A percentile compares a stretch with the other conserved stretches of the same genome.
phyloP scores from a whole-genome alignment of 768 basidiomycete genomes.

The Tylopilus sp. region DNA sequence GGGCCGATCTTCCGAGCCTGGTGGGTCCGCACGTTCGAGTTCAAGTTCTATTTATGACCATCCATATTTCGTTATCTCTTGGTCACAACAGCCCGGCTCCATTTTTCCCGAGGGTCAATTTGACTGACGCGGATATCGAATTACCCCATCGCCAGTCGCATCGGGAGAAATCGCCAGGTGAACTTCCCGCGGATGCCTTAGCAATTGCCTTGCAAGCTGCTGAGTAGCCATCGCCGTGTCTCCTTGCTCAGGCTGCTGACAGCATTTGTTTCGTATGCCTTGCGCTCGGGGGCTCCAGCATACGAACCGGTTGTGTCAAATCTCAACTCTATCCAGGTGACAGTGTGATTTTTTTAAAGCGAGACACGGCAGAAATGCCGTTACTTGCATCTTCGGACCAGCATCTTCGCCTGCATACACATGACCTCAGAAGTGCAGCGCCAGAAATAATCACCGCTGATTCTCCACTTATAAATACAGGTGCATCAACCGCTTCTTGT shows the following conservation, averaged over 20 bases:
- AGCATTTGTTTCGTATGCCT: no score
- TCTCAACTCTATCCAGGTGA: background rate
- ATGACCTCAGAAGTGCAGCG: slow-evolving; percentile 12
- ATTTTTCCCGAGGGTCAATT: background rate
- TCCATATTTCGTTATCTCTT: no score
- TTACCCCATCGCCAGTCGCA: background rate
- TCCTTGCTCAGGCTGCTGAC: no score
- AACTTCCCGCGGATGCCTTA: background rate
- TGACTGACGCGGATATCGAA: background rate
- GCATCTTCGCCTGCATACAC: background rate
- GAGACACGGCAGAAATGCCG: slow-evolving; percentile 1
- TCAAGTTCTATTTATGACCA: no score
- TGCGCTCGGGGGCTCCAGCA: no score
- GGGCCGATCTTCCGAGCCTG: no score
- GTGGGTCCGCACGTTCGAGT: no score
- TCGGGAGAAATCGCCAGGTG: slow-evolving; percentile 1
- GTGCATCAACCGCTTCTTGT: background rate
- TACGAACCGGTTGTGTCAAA: background rate
- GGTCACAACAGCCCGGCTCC: no score
- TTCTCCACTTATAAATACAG: slow-evolving; percentile 16
- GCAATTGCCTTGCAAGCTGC: background rate
- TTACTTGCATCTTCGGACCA: background rate
- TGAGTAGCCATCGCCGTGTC: background rate
- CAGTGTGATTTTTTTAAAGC: background rate
- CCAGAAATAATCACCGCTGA: background rate